A percentile compares a stretch with the other conserved stretches of the same genome.
phyloP scores from a whole-genome alignment of 192 early-diverging fungal genomes.

The Coemansia sp. region DNA sequence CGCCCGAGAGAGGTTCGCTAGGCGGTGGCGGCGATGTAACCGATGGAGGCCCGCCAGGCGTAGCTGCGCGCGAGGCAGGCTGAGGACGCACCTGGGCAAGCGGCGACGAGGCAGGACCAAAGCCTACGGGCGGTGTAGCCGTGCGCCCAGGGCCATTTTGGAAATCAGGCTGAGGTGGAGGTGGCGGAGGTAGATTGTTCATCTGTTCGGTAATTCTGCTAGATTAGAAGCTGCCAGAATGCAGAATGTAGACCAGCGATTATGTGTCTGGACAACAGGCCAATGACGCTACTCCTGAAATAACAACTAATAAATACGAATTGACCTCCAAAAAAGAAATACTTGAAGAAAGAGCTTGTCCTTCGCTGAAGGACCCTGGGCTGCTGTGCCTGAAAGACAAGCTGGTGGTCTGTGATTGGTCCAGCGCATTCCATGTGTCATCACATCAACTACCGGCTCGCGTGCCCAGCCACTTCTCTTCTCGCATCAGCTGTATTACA shows the following conservation, averaged over 20 bases:
- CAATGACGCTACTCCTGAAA: not conserved
- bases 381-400: conserved; percentile 3
- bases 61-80: conserved; percentile 44
- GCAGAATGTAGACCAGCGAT: not conserved
- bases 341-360: not conserved
- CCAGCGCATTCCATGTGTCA: conserved; percentile 21
- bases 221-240: conserved; percentile 2
- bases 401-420: conserved; percentile 29
- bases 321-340: no score
- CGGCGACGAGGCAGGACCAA: conserved; percentile 54
- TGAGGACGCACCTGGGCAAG: conserved; percentile 48
- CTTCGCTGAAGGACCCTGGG: not conserved
- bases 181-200: conserved; percentile 33
- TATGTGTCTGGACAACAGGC: conserved; percentile 4
- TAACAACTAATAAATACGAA: not conserved
- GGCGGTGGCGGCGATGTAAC: conserved; percentile 19
- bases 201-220: conserved; percentile 10
- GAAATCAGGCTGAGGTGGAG: conserved; percentile 23
- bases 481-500: not conserved
- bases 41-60: conserved; percentile 26
- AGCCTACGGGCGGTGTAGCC: conserved; percentile 47
- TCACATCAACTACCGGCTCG: not conserved
- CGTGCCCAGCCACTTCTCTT: not conserved
- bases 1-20: conserved; percentile 3
- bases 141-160: conserved; percentile 27